Percentiles rank a stretch among this genome's conserved stretches.
These are phyloP conservation scores for Podaxis mareebaensis DNA, from an alignment of 768 basidiomycete genomes.

Conservation along the genomic window DNA sequence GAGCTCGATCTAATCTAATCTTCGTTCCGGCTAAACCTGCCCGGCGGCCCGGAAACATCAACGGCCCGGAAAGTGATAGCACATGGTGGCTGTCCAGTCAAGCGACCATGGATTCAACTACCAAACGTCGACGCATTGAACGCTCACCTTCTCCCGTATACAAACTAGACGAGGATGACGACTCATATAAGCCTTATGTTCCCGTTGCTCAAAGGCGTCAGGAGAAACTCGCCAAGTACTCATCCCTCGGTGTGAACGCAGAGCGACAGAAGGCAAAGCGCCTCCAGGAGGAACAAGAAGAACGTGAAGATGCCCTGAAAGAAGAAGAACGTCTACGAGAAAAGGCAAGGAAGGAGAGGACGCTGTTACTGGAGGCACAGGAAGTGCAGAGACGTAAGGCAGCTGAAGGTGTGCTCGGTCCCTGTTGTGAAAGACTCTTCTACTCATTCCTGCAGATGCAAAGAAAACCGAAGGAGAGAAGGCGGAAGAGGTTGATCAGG, in stretches of 20 bases:
- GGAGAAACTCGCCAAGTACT: constrained; percentile 75
- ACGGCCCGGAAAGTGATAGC: not conserved
- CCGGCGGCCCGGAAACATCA: not conserved
- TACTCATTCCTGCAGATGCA: constrained; percentile 52
- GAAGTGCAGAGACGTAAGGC: constrained; percentile 88
- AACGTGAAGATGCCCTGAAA: constrained; percentile 70
- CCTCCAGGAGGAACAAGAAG: constrained; percentile 64
- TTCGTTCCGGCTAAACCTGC: not conserved
- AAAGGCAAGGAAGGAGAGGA: constrained; percentile 79
- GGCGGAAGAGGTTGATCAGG: constrained; percentile 84
- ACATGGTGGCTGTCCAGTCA: not conserved
- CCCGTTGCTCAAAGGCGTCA: constrained; percentile 84
- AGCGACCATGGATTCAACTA: constrained; percentile 32
- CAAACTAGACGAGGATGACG: constrained; percentile 64
- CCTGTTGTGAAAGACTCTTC: not conserved
- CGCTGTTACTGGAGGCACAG: constrained; percentile 89
- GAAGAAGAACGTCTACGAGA: constrained; percentile 80
- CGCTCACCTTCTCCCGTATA: constrained; percentile 62
- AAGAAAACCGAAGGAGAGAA: constrained; percentile 87
- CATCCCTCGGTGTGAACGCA: constrained; percentile 56
- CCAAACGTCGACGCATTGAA: constrained; percentile 49
- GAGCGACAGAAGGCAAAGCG: constrained; percentile 51
- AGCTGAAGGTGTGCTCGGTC: constrained; percentile 59
- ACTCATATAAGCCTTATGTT: constrained; percentile 81
- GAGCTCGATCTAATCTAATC: not conserved